Evolutionary conservation across 305 asterid species (phyloP).

Genomic region (Solanum hybrid): DNA sequence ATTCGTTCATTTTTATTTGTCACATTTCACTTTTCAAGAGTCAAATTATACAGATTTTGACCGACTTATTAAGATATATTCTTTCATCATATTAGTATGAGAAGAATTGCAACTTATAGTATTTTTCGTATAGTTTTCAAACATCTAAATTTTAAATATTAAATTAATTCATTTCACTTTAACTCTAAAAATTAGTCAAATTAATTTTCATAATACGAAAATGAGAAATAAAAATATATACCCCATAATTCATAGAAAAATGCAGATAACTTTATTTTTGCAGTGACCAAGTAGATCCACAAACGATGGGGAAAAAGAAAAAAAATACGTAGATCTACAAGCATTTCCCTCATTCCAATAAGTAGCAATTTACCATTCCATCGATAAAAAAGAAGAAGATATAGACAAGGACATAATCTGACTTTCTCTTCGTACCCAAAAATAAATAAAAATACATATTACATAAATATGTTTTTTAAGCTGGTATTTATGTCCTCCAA

Average conservation of each 20-base stretch:
- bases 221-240: neutral
- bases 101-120: neutral
- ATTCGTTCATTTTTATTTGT: neutral
- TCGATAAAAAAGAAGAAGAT: neutral
- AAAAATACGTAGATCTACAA: neutral
- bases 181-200: neutral
- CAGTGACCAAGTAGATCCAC: neutral
- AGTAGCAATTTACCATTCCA: neutral
- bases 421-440: neutral
- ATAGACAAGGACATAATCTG: neutral
- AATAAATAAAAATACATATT: too few relatives aligned
- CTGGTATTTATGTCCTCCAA: too few relatives aligned
- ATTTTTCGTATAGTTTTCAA: neutral
- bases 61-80: neutral
- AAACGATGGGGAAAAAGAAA: neutral
- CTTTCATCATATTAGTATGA: neutral
- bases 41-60: neutral
- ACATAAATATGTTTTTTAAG: too few relatives aligned
- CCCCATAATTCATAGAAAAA: neutral
- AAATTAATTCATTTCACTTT: neutral
- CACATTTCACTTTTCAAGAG: neutral
- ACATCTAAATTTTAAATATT: neutral
- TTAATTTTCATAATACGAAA: neutral
- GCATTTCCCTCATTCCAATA: neutral
- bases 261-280: neutral